Evolutionary conservation across 1,139 yeast genomes (phyloP).

Genomic region (Debaryomyces fabryi): DNA sequence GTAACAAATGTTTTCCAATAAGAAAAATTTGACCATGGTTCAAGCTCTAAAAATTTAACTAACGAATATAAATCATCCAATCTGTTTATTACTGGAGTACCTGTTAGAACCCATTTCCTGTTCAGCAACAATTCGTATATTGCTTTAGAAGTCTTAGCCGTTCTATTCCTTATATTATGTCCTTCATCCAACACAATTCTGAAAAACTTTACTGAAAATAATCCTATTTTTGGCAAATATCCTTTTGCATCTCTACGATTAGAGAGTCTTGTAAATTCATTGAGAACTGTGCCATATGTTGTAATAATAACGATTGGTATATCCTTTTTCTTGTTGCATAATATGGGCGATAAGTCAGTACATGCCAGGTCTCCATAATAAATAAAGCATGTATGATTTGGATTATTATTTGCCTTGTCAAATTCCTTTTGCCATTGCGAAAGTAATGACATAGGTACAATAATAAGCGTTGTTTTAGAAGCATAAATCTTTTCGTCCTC

Average conservation of each 20-base stretch:
- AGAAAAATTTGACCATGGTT: conserved; percentile 87
- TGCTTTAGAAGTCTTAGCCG: conserved; percentile 81
- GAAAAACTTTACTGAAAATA: conserved; percentile 75
- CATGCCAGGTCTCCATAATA: conserved; percentile 73
- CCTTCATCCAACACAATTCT: conserved; percentile 90
- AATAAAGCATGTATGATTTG: conserved; percentile 49
- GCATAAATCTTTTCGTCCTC: conserved; percentile 52
- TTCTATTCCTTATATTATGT: conserved; percentile 81
- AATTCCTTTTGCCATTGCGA: conserved; percentile 92
- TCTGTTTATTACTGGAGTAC: conserved; percentile 91
- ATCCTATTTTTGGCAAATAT: conserved; percentile 46
- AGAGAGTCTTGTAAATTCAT: conserved; percentile 59
- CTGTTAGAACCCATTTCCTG: conserved; percentile 86
- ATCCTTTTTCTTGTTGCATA: conserved; percentile 39
- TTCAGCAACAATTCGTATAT: conserved; percentile 64
- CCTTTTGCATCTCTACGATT: conserved; percentile 34
- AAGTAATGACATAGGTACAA: conserved; percentile 89
- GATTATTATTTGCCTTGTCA: conserved; percentile 54
- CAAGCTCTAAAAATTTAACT: conserved; percentile 71
- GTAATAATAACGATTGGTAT: conserved; percentile 81
- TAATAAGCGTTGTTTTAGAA: conserved; percentile 68
- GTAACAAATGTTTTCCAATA: conserved; percentile 92
- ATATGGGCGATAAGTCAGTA: conserved; percentile 45
- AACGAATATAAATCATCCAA: conserved; percentile 85
- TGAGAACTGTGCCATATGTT: conserved; percentile 84